Base-by-base conservation (phyloP, 768 basidiomycete species). In the Amanita rubescens region DNA sequence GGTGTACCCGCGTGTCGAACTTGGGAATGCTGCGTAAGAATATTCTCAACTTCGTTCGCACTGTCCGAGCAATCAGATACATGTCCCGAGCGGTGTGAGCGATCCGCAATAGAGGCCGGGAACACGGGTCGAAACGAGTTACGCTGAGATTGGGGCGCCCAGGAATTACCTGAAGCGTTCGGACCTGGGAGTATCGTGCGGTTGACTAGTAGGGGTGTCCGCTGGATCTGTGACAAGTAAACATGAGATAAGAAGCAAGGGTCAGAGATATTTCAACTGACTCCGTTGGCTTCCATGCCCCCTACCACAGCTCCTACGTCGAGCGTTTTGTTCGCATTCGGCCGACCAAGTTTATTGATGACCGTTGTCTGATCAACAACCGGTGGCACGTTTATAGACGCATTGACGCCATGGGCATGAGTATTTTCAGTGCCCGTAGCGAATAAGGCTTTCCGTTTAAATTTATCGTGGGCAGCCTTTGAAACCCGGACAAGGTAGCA, bases 401-500 rank as follows among this genome's bases (percentile, higher is more conserved):
- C 48, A 20, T 56, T 55, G n/a, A 42, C 32, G 20, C 42, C 51
- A 33, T 59, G 47, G 33, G 65, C 57, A 51, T 60, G 53, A 25
- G 43, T 47, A 34, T 57, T 55, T 4, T 58, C 32, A n/a, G 67
- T 53, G 34, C 64, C 63, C 12, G 71, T 67, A 2, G 73, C 81
- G 20, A 93, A 79, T 15, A 93, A 74, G 12, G 87, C 79, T 60
- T 81, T 92, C 53, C 90, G 80, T 69, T 90, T 93, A 59, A 90
- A 76, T 63, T 87, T 90, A 63, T 93, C 90, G 56, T 85, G 79
- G 60, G 90, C 87, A 38, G 70, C 71, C 90, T 91, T 54, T 32
- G 27, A 37, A 44, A 22, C 12, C 27, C 27, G 27, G 37, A 30
- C 10, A 49, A 8, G 49, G 50, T 25, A 50, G 42, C 24, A 38